A percentile compares a stretch with the other conserved stretches of the same genome.
These are phyloP conservation scores for Perkinsela sp. DNA, from an alignment of 208 protist species.

Conservation along the genomic window DNA sequence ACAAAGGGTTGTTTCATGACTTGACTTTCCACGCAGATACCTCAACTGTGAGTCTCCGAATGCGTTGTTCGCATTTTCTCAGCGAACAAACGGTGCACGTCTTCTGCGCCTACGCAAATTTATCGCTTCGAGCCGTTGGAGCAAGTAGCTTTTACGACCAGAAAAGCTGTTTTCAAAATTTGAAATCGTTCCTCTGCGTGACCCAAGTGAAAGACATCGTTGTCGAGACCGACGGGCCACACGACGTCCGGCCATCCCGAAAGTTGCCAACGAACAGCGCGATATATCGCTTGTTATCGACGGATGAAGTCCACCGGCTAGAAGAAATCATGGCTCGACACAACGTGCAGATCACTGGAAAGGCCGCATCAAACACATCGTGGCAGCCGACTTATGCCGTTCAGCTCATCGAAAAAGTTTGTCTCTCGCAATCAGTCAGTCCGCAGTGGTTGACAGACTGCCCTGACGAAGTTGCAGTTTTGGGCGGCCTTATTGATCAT, in stretches of 20 bases:
- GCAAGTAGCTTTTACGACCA: not conserved
- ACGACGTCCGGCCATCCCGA: not conserved
- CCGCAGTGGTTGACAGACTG: not conserved
- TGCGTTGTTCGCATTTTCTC: not conserved
- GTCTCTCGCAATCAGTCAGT: not conserved
- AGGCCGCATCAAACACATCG: not conserved
- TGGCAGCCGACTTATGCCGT: not conserved
- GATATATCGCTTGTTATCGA: not conserved
- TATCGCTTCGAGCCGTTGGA: not conserved
- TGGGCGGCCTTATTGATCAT: slow-evolving; percentile 7
- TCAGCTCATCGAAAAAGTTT: not conserved
- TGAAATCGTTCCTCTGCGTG: not conserved
- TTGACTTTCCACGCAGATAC: not conserved
- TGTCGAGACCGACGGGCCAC: not conserved
- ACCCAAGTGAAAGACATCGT: not conserved
- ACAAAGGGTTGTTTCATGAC: not conserved
- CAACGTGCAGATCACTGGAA: not conserved
- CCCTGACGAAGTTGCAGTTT: not conserved
- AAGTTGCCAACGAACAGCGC: not conserved
- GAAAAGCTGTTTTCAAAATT: not conserved
- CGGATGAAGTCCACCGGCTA: not conserved
- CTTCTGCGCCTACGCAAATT: not conserved
- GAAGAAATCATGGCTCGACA: not conserved
- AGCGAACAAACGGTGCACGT: not conserved
- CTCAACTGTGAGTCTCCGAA: not conserved